phyloP scores from a whole-genome alignment of 176 grass and related monocot species.

The Oropetium thomaeum region DNA sequence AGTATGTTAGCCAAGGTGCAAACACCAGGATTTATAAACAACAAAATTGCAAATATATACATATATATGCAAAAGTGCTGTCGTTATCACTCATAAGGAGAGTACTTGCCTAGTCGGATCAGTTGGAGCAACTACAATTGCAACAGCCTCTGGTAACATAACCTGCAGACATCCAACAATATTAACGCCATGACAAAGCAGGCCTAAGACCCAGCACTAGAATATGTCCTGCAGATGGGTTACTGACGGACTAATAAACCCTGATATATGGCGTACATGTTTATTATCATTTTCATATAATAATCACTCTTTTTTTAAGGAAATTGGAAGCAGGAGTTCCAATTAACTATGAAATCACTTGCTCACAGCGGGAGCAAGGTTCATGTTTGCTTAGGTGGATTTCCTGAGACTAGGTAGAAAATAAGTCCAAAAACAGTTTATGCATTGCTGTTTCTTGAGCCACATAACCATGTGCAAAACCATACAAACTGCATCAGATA shows the following conservation, averaged over 20 bases:
- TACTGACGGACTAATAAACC: not conserved
- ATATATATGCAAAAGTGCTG: not conserved
- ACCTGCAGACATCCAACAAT: constrained; percentile 47
- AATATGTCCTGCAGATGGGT: not conserved
- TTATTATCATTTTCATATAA: not conserved
- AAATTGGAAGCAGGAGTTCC: not conserved
- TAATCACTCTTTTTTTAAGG: not conserved
- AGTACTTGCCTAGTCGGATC: constrained; percentile 71
- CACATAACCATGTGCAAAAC: not conserved
- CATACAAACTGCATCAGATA: not conserved
- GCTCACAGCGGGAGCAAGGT: not conserved
- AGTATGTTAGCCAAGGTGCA: not conserved
- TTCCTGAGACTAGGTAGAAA: not conserved
- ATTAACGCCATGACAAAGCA: not conserved
- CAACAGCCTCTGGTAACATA: constrained; percentile 92
- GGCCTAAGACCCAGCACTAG: not conserved
- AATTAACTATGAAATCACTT: not conserved
- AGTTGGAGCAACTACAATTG: constrained; percentile 92
- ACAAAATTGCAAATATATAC: not conserved
- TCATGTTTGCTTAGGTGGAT: not conserved
- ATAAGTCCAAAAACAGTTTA: not conserved
- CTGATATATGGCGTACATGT: not conserved
- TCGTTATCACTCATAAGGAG: not conserved
- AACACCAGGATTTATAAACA: not conserved
- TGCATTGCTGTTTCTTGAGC: not conserved